Conservation (phyloP, 371 early-diverging fungal species). For the Mortierella sp. region DNA sequence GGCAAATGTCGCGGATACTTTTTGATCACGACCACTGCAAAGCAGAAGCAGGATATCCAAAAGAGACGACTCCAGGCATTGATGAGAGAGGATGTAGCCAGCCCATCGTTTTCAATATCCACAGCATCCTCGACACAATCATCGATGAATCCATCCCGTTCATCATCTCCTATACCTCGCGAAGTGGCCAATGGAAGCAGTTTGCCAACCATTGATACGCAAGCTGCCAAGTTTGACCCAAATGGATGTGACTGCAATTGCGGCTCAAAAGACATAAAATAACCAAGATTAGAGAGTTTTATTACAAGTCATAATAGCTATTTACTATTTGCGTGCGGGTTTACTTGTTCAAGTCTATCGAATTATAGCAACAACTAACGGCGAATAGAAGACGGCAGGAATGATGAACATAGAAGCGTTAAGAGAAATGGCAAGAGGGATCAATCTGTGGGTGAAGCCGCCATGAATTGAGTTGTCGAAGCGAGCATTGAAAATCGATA, state of each 20-base stretch:
- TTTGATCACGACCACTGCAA: slow-evolving; percentile 62
- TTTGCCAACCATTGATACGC: background rate
- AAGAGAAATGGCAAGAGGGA: background rate
- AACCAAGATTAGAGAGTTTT: background rate
- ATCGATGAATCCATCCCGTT: background rate
- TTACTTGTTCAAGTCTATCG: slow-evolving; percentile 5
- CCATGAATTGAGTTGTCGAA: background rate
- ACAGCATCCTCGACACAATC: slow-evolving; percentile 9
- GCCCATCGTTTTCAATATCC: slow-evolving; percentile 13
- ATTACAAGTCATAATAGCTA: slow-evolving; percentile 6
- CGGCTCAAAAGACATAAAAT: background rate
- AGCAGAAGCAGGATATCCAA: slow-evolving; percentile 31
- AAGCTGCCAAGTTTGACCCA: background rate
- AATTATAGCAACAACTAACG: background rate
- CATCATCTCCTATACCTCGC: background rate
- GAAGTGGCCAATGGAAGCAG: background rate
- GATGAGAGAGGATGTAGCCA: background rate
- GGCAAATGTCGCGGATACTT: slow-evolving; percentile 89
- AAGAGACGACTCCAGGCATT: slow-evolving; percentile 4
- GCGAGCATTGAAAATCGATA: background rate
- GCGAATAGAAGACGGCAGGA: slow-evolving; percentile 2
- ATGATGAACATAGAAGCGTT: background rate
- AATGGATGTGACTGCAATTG: background rate
- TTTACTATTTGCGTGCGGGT: background rate
- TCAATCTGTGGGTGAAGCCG: background rate